These are phyloP conservation scores for Talaromyces thailandensis DNA, from an alignment of 495 filamentous ascomycete genomes.

Conservation along the genomic window DNA sequence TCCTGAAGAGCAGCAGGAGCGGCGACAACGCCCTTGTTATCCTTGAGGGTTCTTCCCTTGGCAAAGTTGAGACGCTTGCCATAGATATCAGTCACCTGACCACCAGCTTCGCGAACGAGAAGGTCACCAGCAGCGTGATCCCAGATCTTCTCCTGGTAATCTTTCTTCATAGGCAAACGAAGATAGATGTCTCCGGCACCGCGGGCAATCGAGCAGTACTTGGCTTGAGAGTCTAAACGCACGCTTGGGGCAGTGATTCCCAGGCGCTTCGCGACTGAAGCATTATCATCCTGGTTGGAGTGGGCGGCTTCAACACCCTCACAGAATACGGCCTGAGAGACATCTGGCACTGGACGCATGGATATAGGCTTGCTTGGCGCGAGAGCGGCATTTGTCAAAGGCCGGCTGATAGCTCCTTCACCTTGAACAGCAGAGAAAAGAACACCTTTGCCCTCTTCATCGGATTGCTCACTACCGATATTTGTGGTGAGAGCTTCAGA, in stretches of 20 bases:
- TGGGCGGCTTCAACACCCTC: constrained; percentile 91
- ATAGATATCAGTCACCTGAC: constrained; percentile 77
- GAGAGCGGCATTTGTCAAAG: constrained; percentile 52
- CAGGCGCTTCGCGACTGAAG: constrained; percentile 70
- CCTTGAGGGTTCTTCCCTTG: constrained; percentile 72
- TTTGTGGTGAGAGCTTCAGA: constrained; percentile 53
- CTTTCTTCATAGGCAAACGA: constrained; percentile 69
- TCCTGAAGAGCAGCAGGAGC: constrained; percentile 67
- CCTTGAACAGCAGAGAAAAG: constrained; percentile 73
- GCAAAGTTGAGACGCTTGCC: constrained; percentile 78
- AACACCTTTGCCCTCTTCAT: constrained; percentile 63
- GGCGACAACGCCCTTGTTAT: constrained; percentile 90
- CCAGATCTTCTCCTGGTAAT: constrained; percentile 99
- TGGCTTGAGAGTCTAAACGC: constrained; percentile 93
- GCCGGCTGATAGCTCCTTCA: constrained; percentile 67
- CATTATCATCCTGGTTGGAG: constrained; percentile 78
- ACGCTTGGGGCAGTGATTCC: constrained; percentile 82
- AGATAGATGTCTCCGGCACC: constrained; percentile 94
- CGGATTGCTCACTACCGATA: constrained; percentile 59
- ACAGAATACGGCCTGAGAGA: constrained; percentile 79
- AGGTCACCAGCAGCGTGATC: constrained; percentile 96
- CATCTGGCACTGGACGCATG: constrained; percentile 68
- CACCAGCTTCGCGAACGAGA: constrained; percentile 90
- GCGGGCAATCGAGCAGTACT: constrained; percentile 92
- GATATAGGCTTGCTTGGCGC: constrained; percentile 52